Evolutionary conservation across 768 basidiomycete species (phyloP).

Genomic region (Tulasnella sp.): DNA sequence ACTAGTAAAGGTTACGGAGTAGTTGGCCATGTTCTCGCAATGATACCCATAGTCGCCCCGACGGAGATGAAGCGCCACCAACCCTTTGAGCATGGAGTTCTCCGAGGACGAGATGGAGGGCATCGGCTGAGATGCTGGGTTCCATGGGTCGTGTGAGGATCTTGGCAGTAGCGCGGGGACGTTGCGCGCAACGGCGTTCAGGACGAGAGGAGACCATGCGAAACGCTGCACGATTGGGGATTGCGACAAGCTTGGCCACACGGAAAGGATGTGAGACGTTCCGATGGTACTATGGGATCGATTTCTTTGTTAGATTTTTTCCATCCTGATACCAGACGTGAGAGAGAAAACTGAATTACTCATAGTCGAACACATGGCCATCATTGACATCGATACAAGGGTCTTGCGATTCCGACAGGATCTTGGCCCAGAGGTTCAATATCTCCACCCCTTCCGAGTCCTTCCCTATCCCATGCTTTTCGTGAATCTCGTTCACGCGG

Average conservation of each 20-base stretch:
- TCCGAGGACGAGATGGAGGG: conserved; percentile 5
- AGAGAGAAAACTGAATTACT: no score
- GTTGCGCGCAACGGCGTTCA: conserved; percentile 37
- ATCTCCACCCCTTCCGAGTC: conserved; percentile 27
- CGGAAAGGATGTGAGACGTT: conserved; percentile 28
- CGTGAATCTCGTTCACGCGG: conserved; percentile 28
- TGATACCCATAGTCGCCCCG: conserved; percentile 48
- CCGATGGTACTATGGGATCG: no score
- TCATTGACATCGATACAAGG: conserved; percentile 38
- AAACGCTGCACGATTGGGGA: conserved; percentile 44
- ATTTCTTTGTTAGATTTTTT: no score
- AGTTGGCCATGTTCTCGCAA: conserved; percentile 39
- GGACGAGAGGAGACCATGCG: conserved; percentile 43
- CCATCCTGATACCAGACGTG: conserved; percentile 24
- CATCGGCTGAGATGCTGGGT: no score
- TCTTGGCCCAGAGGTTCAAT: conserved; percentile 40
- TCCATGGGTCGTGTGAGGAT: no score
- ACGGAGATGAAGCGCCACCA: conserved; percentile 45
- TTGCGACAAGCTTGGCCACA: conserved; percentile 34
- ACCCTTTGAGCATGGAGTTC: conserved; percentile 29
- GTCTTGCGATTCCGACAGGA: conserved; percentile 28
- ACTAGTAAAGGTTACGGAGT: conserved; percentile 38
- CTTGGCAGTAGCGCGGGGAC: conserved; percentile 27
- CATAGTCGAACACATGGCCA: conserved; percentile 29
- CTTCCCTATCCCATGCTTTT: conserved; percentile 29